phyloP scores from a whole-genome alignment of 2,329 filamentous ascomycete genomes.

The Tolypocladium paradoxum region DNA sequence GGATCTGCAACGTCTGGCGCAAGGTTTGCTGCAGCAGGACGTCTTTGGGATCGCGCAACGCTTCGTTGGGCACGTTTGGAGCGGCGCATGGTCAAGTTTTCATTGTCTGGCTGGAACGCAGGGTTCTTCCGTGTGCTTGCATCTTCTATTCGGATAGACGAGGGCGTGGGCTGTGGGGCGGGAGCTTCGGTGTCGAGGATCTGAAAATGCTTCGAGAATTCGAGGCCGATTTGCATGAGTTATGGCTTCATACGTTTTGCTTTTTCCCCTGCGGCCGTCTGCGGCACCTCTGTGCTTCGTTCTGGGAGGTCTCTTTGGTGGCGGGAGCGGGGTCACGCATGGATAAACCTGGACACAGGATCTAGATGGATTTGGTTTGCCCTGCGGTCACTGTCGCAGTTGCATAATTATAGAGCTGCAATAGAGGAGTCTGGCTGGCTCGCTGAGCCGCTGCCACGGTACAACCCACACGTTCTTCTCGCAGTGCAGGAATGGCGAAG shows the following conservation, averaged over 20 bases:
- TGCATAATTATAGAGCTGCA: neutral
- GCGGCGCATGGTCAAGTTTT: neutral
- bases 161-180: neutral
- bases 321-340: neutral
- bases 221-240: neutral
- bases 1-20: constrained; percentile 1
- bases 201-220: neutral
- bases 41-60: neutral
- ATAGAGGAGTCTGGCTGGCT: neutral
- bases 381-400: neutral
- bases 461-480: neutral
- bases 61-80: neutral
- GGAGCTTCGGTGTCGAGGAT: constrained; percentile 1
- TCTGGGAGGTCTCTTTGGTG: neutral
- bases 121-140: neutral
- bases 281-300: neutral
- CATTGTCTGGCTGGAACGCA: neutral
- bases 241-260: neutral
- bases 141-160: neutral
- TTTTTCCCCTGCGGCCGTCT: neutral
- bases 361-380: neutral
- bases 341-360: constrained; percentile 1
- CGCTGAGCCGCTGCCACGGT: neutral
- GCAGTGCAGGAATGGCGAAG: neutral
- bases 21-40: neutral